These are phyloP conservation scores for Blepharisma undulans DNA, from an alignment of 169 alveolate genomes.

Conservation along the genomic window DNA sequence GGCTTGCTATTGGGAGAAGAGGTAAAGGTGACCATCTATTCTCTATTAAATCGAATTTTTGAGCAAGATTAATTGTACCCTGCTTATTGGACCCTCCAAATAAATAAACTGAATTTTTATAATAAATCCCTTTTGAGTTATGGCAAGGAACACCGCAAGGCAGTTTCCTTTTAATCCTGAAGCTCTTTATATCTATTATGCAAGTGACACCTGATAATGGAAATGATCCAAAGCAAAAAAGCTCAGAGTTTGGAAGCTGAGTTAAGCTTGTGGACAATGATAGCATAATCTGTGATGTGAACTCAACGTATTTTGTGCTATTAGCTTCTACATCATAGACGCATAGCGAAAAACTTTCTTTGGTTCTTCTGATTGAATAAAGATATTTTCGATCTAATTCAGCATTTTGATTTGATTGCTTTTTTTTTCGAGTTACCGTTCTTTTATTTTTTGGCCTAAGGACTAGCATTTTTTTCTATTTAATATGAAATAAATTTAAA, in stretches of 20 bases:
- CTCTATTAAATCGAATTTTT: background rate
- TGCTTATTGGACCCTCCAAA: background rate
- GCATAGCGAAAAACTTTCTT: background rate
- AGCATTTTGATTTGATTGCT: background rate
- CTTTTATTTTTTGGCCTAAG: background rate
- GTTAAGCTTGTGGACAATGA: background rate
- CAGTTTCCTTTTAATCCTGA: background rate
- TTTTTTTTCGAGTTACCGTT: too few species aligned
- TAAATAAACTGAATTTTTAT: background rate
- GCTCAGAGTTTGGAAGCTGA: background rate
- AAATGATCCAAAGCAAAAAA: background rate
- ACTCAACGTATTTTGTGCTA: background rate
- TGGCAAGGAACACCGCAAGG: background rate
- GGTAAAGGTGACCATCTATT: background rate
- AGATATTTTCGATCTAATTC: background rate
- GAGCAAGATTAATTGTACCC: background rate
- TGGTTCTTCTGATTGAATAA: background rate
- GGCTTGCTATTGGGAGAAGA: background rate
- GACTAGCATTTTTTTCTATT: background rate
- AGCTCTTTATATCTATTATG: background rate
- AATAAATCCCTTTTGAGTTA: background rate
- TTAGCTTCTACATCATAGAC: background rate
- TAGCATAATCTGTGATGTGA: background rate
- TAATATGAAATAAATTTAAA: too few species aligned
- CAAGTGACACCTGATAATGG: background rate